phyloP scores from a whole-genome alignment of 768 basidiomycete species.

The Clathrus columnatus region DNA sequence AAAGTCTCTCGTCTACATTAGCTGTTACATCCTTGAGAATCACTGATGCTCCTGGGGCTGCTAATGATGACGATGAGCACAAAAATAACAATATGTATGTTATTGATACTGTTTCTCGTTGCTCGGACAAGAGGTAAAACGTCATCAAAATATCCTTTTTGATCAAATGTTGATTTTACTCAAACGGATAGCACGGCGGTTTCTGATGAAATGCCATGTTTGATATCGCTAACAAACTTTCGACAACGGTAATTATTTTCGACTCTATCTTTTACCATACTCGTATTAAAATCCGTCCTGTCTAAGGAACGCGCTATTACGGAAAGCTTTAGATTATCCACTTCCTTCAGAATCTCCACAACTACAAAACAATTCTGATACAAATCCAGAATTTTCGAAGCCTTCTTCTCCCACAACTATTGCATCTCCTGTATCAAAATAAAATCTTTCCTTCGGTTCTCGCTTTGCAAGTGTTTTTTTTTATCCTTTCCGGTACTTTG shows the following conservation, averaged over 20 bases:
- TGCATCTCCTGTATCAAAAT: too few relatives aligned
- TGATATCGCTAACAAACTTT: conserved; percentile 2
- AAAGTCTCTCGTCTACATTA: conserved; percentile 39
- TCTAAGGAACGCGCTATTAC: conserved; percentile 1
- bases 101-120: conserved; percentile 4
- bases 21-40: conserved; percentile 53
- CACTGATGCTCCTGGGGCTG: conserved; percentile 57
- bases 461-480: neutral
- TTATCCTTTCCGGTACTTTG: neutral
- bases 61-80: conserved; percentile 5
- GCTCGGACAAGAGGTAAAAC: neutral
- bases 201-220: neutral
- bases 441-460: neutral
- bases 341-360: neutral
- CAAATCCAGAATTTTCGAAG: neutral
- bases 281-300: too few relatives aligned
- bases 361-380: neutral
- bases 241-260: conserved; percentile 5
- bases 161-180: neutral
- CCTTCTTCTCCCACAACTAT: too few relatives aligned
- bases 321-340: conserved; percentile 7
- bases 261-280: too few relatives aligned
- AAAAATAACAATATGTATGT: conserved; percentile 9
- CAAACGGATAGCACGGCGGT: neutral
- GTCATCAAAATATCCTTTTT: neutral